Conservation (phyloP, 805 yeast genomes). For the Vanderwaltozyma polyspora region DNA sequence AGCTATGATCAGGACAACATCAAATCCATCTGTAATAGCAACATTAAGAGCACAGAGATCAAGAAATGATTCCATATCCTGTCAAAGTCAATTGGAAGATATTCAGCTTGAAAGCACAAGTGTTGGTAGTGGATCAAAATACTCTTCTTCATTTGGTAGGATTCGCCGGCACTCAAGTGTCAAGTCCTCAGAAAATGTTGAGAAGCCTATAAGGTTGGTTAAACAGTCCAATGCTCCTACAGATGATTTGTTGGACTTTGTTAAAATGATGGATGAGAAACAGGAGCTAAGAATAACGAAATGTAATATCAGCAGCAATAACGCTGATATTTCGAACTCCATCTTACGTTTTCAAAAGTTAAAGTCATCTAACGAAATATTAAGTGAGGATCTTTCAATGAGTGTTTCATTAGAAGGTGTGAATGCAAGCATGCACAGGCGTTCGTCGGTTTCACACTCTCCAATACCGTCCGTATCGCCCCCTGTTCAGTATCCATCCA, state of each 20-base stretch:
- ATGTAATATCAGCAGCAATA: constrained; percentile 7
- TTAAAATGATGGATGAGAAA: constrained; percentile 56
- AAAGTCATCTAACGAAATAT: constrained; percentile 41
- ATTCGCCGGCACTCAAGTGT: constrained; percentile 41
- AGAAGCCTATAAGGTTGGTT: constrained; percentile 9
- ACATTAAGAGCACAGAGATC: constrained; percentile 29
- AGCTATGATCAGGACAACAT: constrained; percentile 32
- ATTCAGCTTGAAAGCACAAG: constrained; percentile 24
- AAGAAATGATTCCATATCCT: constrained; percentile 27
- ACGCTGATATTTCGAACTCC: constrained; percentile 32
- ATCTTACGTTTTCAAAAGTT: constrained; percentile 41
- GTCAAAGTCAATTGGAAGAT: constrained; percentile 8
- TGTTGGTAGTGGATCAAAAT: constrained; percentile 41
- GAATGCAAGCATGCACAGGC: constrained; percentile 5
- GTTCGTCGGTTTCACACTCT: constrained; percentile 24
- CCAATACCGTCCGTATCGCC: constrained; percentile 26
- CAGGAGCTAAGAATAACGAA: constrained; percentile 34
- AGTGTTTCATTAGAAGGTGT: constrained; percentile 30
- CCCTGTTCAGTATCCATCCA: constrained; percentile 18
- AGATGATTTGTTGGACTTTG: constrained; percentile 55
- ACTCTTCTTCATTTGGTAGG: constrained; percentile 66
- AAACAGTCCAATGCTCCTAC: neutral
- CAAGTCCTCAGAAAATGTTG: constrained; percentile 24
- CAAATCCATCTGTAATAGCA: constrained; percentile 32
- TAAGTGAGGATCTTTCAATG: constrained; percentile 45